Evolutionary conservation across 1,139 yeast species (phyloP), one percentile per base, ranked within the genome.

Genomic region (Wickerhamomyces sp.): DNA sequence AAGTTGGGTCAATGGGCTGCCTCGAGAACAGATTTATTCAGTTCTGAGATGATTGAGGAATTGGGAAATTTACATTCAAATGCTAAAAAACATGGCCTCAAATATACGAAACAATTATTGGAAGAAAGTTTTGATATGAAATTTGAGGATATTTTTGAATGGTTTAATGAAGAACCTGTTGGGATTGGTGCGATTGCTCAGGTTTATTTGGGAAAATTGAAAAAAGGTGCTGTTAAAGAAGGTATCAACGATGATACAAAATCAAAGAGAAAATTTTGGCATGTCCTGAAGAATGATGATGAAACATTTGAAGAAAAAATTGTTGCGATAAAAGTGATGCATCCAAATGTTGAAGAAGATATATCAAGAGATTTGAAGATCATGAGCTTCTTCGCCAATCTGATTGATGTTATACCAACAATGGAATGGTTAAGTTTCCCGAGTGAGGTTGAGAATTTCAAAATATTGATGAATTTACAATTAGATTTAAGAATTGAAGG

Each of bases 1-100:
- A 93, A 93, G 65, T 74, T 93, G 52, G 99, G 98, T 5, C 99
- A 94, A 70, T 93, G 99, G 99, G 99, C 99, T 0, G 98, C 98
- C 4, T 86, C 96, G n/a, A 77, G 99, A 66, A 87, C 96, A 0
- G 99, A 93, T 65, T 86, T 93, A 37, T 91, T 93, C 66, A 85
- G 96, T 3, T 71, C 70, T 44, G 88, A 78, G 41, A 67, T 93
- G 65, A 93, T 99, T 64, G 78, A 78, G 27, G 93, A 87, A 59
- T 68, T 93, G 58, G 79, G 89, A 4, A 69, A 78, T 34, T 69
- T 93, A 45, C 99, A 93, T 63, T 87, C 96, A 13, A 81, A 88
- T 61, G 91, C 93, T 13, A 79, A 76, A 48, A 76, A 87, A 6
- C 99, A 93, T 66, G 69, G 86, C 1, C 63, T 88, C 36, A 56